phyloP scores from a whole-genome alignment of 345 rosid species.

The Punica granatum region DNA sequence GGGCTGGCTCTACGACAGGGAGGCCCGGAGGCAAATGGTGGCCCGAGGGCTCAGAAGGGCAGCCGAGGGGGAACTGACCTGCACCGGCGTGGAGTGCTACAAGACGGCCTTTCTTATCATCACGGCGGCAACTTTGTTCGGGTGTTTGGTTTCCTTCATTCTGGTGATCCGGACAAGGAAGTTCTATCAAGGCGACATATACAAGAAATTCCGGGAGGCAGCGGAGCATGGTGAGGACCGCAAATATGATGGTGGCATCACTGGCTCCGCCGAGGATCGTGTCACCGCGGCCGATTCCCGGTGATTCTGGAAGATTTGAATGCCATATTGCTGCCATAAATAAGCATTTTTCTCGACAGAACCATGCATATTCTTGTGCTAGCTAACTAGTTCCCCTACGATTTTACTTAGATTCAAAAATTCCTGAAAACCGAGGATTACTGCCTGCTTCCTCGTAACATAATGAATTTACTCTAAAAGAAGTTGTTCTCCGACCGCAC shows the following conservation, averaged over 20 bases:
- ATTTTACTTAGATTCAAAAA: too few species aligned
- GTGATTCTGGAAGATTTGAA: too few species aligned
- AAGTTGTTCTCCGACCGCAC: neutral
- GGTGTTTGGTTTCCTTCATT: slow-evolving; percentile 15
- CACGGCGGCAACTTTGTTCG: slow-evolving; percentile 24
- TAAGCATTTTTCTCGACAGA: too few species aligned
- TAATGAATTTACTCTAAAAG: neutral
- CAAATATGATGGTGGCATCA: neutral
- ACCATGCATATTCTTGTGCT: too few species aligned
- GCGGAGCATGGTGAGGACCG: slow-evolving; percentile 5
- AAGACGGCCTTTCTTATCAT: slow-evolving; percentile 23
- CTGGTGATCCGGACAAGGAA: slow-evolving; percentile 26
- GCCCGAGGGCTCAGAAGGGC: slow-evolving; percentile 15
- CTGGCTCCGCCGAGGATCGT: neutral
- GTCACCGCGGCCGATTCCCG: neutral
- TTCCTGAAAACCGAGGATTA: too few species aligned
- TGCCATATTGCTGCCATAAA: too few species aligned
- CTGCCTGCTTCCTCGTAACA: too few species aligned
- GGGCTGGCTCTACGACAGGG: slow-evolving; percentile 27
- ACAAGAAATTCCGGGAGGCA: slow-evolving; percentile 24
- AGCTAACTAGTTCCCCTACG: too few species aligned
- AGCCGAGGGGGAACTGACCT: slow-evolving; percentile 17
- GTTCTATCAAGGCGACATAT: slow-evolving; percentile 26
- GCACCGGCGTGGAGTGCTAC: slow-evolving; percentile 24
- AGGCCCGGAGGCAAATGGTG: slow-evolving; percentile 27